Evolutionary conservation across 2,329 filamentous ascomycete species (phyloP).

Genomic region (Aspergillaceae sp.): DNA sequence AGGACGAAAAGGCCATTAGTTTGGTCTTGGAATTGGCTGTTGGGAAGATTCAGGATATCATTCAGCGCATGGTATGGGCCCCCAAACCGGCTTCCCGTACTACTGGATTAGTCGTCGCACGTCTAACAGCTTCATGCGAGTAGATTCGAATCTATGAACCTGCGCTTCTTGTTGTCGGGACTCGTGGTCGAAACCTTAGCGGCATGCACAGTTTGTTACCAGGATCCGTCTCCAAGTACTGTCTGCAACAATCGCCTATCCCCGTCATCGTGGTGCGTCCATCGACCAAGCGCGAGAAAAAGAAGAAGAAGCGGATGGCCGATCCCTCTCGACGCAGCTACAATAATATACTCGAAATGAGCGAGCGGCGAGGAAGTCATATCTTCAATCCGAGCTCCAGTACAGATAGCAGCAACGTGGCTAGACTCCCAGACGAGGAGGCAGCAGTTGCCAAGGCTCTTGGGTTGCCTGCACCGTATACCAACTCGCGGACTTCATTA

Average conservation of each 20-base stretch:
- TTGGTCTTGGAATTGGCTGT: slow-evolving; percentile 79
- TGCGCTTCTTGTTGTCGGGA: slow-evolving; percentile 83
- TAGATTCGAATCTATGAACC: slow-evolving; percentile 89
- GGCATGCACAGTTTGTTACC: slow-evolving; percentile 80
- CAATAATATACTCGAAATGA: slow-evolving; percentile 64
- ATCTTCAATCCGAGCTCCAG: slow-evolving; percentile 45
- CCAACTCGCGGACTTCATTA: slow-evolving; percentile 25
- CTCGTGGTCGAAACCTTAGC: slow-evolving; percentile 71
- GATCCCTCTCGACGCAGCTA: slow-evolving; percentile 71
- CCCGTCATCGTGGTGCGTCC: slow-evolving; percentile 88
- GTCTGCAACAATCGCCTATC: slow-evolving; percentile 84
- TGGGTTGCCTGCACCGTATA: slow-evolving; percentile 31
- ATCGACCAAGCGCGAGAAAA: slow-evolving; percentile 77
- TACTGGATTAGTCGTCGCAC: too few relatives aligned
- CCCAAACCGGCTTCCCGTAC: too few relatives aligned
- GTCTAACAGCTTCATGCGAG: slow-evolving; percentile 6
- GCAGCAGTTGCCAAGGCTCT: slow-evolving; percentile 44
- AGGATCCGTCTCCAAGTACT: slow-evolving; percentile 90
- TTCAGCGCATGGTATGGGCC: slow-evolving; percentile 69
- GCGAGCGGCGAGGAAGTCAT: slow-evolving; percentile 42
- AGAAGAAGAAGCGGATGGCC: slow-evolving; percentile 73
- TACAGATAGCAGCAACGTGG: slow-evolving; percentile 34
- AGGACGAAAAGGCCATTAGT: slow-evolving; percentile 70
- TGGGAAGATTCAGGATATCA: slow-evolving; percentile 81
- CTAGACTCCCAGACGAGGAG: slow-evolving; percentile 39